These are phyloP conservation scores for Microdochium paspali DNA, from an alignment of 2,329 filamentous ascomycete genomes.

Conservation along the genomic window DNA sequence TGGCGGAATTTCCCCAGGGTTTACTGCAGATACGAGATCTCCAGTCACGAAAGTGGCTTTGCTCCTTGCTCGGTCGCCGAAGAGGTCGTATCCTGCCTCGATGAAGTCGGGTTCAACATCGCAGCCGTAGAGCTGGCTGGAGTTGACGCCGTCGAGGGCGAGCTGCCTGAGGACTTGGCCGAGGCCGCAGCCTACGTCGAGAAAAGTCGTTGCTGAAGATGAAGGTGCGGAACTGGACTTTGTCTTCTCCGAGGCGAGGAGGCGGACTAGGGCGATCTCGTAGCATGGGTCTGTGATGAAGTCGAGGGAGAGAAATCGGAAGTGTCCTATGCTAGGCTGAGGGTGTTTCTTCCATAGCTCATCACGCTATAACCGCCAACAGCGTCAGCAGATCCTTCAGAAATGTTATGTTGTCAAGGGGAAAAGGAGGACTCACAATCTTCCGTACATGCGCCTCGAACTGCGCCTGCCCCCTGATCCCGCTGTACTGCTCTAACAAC, in stretches of 20 bases:
- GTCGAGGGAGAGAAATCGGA: constrained; percentile 36
- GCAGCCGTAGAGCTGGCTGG: constrained; percentile 36
- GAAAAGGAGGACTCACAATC: constrained; percentile 12
- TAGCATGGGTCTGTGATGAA: constrained; percentile 31
- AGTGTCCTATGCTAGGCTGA: constrained; percentile 36
- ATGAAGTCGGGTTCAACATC: constrained; percentile 42
- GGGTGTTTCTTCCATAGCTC: constrained; percentile 33
- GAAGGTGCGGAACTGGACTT: constrained; percentile 11
- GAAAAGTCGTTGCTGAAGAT: constrained; percentile 27
- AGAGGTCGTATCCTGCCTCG: constrained; percentile 53
- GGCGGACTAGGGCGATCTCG: constrained; percentile 29
- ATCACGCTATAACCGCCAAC: constrained; percentile 29
- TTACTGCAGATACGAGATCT: constrained; percentile 29
- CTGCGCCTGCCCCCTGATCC: constrained; percentile 12
- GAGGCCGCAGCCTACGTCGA: constrained; percentile 42
- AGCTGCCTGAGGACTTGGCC: constrained; percentile 41
- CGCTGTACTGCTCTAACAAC: constrained; percentile 17
- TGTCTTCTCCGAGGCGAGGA: constrained; percentile 24
- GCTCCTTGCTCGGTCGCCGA: constrained; percentile 43
- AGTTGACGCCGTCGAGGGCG: constrained; percentile 36
- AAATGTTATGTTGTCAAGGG: no score
- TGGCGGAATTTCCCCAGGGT: constrained; percentile 9
- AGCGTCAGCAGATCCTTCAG: neutral
- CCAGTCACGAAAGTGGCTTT: constrained; percentile 38
- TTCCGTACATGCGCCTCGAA: constrained; percentile 15